Percentiles rank a stretch among this genome's conserved stretches.
Evolutionary conservation across 768 basidiomycete genomes (phyloP).

Genomic region (Pholiota conissans): DNA sequence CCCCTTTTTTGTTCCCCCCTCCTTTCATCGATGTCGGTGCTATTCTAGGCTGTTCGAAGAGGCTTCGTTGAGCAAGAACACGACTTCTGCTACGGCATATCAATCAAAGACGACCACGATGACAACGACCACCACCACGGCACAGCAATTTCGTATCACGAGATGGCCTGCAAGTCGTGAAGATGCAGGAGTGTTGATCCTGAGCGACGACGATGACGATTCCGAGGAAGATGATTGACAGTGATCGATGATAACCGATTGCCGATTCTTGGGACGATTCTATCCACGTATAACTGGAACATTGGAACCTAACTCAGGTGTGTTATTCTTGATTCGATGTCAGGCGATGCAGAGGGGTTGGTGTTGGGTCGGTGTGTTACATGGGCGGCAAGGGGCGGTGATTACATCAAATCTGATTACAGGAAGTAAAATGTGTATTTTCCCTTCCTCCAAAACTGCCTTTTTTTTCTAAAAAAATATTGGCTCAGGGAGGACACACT

Average conservation of each 20-base stretch:
- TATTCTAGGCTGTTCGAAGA: slow-evolving; percentile 36
- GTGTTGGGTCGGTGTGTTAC: background rate
- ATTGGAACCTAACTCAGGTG: slow-evolving; percentile 14
- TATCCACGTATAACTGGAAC: background rate
- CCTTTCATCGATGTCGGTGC: background rate
- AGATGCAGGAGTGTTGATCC: slow-evolving; percentile 42
- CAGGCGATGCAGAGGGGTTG: slow-evolving; percentile 1
- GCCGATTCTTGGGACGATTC: slow-evolving; percentile 17
- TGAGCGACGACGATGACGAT: slow-evolving; percentile 54
- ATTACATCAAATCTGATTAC: slow-evolving; percentile 6
- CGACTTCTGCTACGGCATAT: background rate
- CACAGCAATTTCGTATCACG: slow-evolving; percentile 20
- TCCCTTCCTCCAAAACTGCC: slow-evolving; percentile 8
- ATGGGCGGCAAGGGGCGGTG: background rate
- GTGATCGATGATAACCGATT: no score
- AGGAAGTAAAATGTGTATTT: slow-evolving; percentile 20
- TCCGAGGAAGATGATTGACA: slow-evolving; percentile 23
- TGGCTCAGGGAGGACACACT: slow-evolving; percentile 13
- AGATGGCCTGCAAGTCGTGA: slow-evolving; percentile 47
- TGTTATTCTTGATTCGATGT: slow-evolving; percentile 17
- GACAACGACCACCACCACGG: slow-evolving; percentile 11
- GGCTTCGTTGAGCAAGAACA: slow-evolving; percentile 10
- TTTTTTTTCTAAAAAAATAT: slow-evolving; percentile 15
- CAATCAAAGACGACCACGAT: slow-evolving; percentile 4
- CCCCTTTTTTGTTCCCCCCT: background rate